A percentile compares a stretch with the other conserved stretches of the same genome.
Evolutionary conservation across 2,329 filamentous ascomycete genomes (phyloP).

Genomic region (Emmonsiellopsis sp.): DNA sequence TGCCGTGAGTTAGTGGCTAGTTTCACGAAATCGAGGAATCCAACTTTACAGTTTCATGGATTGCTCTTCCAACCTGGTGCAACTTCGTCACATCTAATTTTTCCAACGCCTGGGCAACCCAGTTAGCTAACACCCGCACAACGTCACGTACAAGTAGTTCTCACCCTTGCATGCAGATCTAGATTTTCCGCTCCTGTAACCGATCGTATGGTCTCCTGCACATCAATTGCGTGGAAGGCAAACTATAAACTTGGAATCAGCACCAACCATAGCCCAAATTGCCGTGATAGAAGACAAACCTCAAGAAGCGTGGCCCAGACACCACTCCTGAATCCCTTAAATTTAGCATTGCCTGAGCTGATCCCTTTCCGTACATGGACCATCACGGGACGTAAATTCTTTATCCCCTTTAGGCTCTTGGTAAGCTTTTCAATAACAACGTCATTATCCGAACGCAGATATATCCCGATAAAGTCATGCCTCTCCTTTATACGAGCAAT

Average conservation of each 20-base stretch:
- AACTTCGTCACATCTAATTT: slow-evolving; percentile 51
- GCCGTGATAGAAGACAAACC: slow-evolving; percentile 22
- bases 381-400: slow-evolving; percentile 63
- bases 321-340: slow-evolving; percentile 51
- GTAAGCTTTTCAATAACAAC: slow-evolving; percentile 46
- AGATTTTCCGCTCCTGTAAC: slow-evolving; percentile 46
- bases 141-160: background rate
- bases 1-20: slow-evolving; percentile 12
- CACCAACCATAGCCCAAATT: background rate
- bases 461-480: slow-evolving; percentile 56
- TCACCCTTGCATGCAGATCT: slow-evolving; percentile 45
- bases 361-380: slow-evolving; percentile 68
- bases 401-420: slow-evolving; percentile 58
- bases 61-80: slow-evolving; percentile 57
- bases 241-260: slow-evolving; percentile 43
- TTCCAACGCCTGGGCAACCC: slow-evolving; percentile 42
- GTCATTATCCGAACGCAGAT: slow-evolving; percentile 60
- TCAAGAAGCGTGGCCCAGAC: slow-evolving; percentile 63
- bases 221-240: slow-evolving; percentile 57
- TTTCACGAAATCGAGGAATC: background rate
- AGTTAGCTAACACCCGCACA: background rate
- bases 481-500: slow-evolving; percentile 59
- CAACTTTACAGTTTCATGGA: slow-evolving; percentile 52
- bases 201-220: slow-evolving; percentile 55
- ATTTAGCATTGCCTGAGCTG: slow-evolving; percentile 43